Percentiles rank a stretch among this genome's conserved stretches.
Conservation (phyloP, 2,329 filamentous ascomycete genomes). For the Alternaria dauci region DNA sequence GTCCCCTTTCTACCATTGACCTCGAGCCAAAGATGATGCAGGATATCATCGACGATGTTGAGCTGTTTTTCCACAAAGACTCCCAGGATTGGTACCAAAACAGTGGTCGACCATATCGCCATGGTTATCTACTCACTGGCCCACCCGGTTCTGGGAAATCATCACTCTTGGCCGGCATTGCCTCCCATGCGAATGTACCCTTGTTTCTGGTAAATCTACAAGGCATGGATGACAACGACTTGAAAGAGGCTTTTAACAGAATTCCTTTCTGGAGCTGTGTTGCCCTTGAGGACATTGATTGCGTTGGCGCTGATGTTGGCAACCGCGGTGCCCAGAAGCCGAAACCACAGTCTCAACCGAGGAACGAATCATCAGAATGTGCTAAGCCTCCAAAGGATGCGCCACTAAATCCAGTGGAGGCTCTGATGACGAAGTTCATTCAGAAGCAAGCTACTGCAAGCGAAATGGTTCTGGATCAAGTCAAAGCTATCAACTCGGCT, state of each 20-base stretch:
- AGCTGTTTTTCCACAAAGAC: not conserved
- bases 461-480: not conserved
- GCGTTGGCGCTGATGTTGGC: constrained; percentile 9
- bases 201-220: constrained; percentile 43
- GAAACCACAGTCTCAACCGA: not conserved
- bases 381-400: not conserved
- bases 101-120: not conserved
- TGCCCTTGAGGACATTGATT: constrained; percentile 31
- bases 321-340: constrained; percentile 34
- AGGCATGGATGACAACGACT: constrained; percentile 19
- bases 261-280: constrained; percentile 21
- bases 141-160: constrained; percentile 51
- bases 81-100: not conserved
- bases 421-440: constrained; percentile 3
- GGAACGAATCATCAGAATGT: not conserved
- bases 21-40: not conserved
- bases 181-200: constrained; percentile 40
- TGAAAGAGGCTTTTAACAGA: constrained; percentile 14
- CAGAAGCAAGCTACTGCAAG: not conserved
- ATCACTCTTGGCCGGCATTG: constrained; percentile 39
- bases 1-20: not conserved
- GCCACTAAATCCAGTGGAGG: not conserved
- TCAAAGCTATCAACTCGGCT: not conserved
- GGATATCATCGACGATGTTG: not conserved
- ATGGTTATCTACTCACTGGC: not conserved